Percentiles rank a stretch among this genome's conserved stretches.
These are phyloP conservation scores for Claviceps digitariae DNA, from an alignment of 2,329 filamentous ascomycete genomes.

Conservation along the genomic window DNA sequence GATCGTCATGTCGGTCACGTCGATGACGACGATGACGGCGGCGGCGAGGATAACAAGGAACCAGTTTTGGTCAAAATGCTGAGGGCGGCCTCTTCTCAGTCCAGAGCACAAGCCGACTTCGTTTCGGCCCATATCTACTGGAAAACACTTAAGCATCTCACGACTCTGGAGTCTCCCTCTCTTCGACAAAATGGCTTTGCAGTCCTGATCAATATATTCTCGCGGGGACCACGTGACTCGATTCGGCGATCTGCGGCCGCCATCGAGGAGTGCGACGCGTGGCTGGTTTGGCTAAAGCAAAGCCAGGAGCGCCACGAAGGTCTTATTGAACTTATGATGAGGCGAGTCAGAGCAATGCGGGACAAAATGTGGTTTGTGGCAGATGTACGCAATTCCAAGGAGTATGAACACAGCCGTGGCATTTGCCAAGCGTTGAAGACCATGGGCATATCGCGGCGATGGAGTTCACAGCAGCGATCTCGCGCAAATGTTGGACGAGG, in stretches of 20 bases:
- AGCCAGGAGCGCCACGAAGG: constrained; percentile 66
- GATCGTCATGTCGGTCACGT: background rate
- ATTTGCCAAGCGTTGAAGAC: constrained; percentile 79
- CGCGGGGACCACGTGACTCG: constrained; percentile 54
- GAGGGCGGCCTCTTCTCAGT: constrained; percentile 61
- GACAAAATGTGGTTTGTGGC: constrained; percentile 99
- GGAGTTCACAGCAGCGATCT: constrained; percentile 36
- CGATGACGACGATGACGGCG: background rate
- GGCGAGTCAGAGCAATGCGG: constrained; percentile 58
- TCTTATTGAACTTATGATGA: constrained; percentile 62
- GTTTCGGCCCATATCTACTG: constrained; percentile 75
- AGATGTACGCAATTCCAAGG: constrained; percentile 78
- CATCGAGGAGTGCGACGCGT: constrained; percentile 66
- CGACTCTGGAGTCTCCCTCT: constrained; percentile 44
- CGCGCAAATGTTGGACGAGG: constrained; percentile 34
- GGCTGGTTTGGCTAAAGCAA: constrained; percentile 73
- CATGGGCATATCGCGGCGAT: constrained; percentile 60
- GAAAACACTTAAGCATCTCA: constrained; percentile 65
- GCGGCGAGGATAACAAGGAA: constrained; percentile 25
- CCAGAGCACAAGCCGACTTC: constrained; percentile 68
- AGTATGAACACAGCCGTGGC: constrained; percentile 76
- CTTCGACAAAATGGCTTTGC: constrained; percentile 56
- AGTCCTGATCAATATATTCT: constrained; percentile 60
- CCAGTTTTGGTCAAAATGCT: constrained; percentile 58
- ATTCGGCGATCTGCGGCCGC: constrained; percentile 57